Evolutionary conservation across 2,329 filamentous ascomycete species (phyloP), one percentile per base, ranked within the genome.

Genomic region (Pestalotiopsis sp.): DNA sequence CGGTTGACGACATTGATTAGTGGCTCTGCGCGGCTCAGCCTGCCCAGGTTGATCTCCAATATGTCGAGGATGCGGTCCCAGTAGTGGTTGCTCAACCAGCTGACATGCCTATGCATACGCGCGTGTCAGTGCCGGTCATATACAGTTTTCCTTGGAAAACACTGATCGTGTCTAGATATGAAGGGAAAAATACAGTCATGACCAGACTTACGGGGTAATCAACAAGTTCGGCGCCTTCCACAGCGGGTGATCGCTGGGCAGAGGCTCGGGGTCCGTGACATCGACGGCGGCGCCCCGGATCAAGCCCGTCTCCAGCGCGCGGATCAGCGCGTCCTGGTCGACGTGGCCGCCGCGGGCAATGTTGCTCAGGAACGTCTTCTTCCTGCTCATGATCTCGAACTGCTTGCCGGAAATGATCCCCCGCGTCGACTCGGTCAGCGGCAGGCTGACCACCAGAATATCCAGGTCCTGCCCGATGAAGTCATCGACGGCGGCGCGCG

Each of bases 261-360:
- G 75, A 0, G 91, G 91, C 74, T 93, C 91, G 0, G 91, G 91
- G 71, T 93, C 90, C 2, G 91, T 90, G 2, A 93, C 91, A 77
- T 92, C 91, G 60, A 93, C 79, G 2, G 90, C 90, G 0, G 91
- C 91, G 36, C 91, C 91, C 20, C 80, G 69, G 69, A 77, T 75
- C 74, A 68, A 74, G 65, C 74, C 77, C 52, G 72, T 71, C 67
- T 81, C 75, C 25, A 93, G 78, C 1, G 89, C 87, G 1, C 78
- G 79, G 52, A 91, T 82, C 62, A 93, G 76, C 9, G 86, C 89
- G 7, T 83, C 75, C 1, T 76, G 77, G 45, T 79, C 71, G 64
- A 81, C 71, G 14, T 78, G 73, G 3, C 74, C 70, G 27, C 78
- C 91, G 6, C 91, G 83, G 0, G 88, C 86, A 70, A 92, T 90